These are phyloP conservation scores for Entomortierella beljakovae DNA, from an alignment of 192 early-diverging fungal species.

Conservation along the genomic window DNA sequence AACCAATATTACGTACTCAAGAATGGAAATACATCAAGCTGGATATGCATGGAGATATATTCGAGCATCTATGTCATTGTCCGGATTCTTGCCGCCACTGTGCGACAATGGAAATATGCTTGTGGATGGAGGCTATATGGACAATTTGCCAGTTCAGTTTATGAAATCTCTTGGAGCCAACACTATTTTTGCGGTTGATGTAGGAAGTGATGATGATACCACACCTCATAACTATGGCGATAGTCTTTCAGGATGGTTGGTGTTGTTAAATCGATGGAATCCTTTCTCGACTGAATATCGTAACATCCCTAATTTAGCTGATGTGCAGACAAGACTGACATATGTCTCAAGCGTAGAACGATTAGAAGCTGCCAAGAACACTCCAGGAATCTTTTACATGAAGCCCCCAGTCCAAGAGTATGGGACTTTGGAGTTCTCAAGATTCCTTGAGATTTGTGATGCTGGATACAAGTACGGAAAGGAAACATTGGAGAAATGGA, in stretches of 20 bases:
- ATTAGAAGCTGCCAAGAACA: constrained; percentile 89
- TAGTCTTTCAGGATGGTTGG: constrained; percentile 93
- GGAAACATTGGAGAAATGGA: constrained; percentile 85
- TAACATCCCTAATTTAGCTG: constrained; percentile 89
- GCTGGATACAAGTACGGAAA: constrained; percentile 89
- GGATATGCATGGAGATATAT: constrained; percentile 98
- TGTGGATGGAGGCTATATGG: constrained; percentile 99
- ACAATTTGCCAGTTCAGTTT: constrained; percentile 94
- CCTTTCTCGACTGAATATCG: constrained; percentile 75
- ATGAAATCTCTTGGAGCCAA: constrained; percentile 84
- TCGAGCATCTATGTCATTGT: constrained; percentile 97
- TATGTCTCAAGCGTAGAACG: constrained; percentile 92
- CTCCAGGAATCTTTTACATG: constrained; percentile 85
- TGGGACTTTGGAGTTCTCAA: constrained; percentile 92
- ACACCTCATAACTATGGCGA: constrained; percentile 93
- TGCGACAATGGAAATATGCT: constrained; percentile 97
- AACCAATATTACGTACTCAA: constrained; percentile 96
- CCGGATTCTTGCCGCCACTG: constrained; percentile 95
- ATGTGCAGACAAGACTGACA: constrained; percentile 93
- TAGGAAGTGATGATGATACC: constrained; percentile 93
- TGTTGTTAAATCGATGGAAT: constrained; percentile 83
- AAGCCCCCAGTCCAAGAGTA: constrained; percentile 89
- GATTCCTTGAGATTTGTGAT: constrained; percentile 87
- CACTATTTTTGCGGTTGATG: constrained; percentile 95
- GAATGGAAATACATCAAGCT: constrained; percentile 90